Conservation (phyloP, 352 stramenopile genomes). For the Pythium oligandrum region DNA sequence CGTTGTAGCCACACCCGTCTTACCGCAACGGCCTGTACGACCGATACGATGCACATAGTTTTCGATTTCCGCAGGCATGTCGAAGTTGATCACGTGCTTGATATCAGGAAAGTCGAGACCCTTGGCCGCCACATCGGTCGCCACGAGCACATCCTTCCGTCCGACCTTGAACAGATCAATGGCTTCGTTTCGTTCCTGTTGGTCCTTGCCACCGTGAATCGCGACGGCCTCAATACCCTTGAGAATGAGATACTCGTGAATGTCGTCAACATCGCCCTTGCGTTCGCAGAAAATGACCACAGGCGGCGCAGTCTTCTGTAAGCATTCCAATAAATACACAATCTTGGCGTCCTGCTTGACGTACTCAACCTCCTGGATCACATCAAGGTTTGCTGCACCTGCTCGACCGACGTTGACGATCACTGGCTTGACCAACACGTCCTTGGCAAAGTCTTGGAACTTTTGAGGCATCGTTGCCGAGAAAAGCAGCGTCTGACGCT, state of each 20-base stretch:
- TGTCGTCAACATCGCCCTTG: constrained; percentile 98
- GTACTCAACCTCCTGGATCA: constrained; percentile 99
- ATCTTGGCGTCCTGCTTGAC: constrained; percentile 99
- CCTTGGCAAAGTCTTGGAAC: constrained; percentile 98
- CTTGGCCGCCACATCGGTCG: constrained; percentile 98
- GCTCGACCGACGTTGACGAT: constrained; percentile 98
- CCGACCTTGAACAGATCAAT: constrained; percentile 94
- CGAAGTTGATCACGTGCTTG: constrained; percentile 99
- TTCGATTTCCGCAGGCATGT: constrained; percentile 99
- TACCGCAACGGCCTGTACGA: constrained; percentile 96
- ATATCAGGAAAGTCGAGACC: constrained; percentile 99
- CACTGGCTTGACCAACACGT: constrained; percentile 93
- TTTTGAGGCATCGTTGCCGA: constrained; percentile 99
- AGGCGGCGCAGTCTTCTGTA: constrained; percentile 98
- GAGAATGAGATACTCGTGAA: constrained; percentile 98
- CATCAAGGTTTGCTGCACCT: constrained; percentile 97
- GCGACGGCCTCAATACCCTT: constrained; percentile 95
- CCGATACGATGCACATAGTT: constrained; percentile 99
- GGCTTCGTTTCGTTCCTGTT: constrained; percentile 96
- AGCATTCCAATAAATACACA: constrained; percentile 97
- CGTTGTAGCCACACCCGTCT: constrained; percentile 97
- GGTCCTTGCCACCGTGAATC: constrained; percentile 98
- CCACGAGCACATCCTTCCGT: constrained; percentile 96
- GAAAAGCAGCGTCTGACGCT: constrained; percentile 98
- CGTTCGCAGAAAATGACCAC: constrained; percentile 98